These are phyloP conservation scores for Gossypium bickii DNA, from an alignment of 345 rosid species.

Conservation along the genomic window DNA sequence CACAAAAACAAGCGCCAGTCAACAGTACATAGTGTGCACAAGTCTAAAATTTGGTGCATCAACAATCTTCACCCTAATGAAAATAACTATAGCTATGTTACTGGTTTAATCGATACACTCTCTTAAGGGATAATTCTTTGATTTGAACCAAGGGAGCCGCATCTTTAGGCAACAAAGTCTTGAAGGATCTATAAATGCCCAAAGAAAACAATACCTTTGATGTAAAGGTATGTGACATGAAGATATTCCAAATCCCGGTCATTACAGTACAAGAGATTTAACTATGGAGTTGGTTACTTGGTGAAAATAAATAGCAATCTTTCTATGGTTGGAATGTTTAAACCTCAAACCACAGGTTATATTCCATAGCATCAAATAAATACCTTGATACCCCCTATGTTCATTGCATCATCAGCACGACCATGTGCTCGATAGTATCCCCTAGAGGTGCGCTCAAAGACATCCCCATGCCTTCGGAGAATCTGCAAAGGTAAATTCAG, in stretches of 20 bases:
- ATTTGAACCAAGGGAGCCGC: too few relatives aligned
- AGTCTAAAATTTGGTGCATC: too few relatives aligned
- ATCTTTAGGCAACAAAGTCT: too few relatives aligned
- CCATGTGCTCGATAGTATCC: constrained; percentile 96
- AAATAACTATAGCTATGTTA: too few relatives aligned
- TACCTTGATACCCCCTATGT: constrained; percentile 98
- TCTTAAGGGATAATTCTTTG: too few relatives aligned
- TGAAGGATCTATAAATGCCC: neutral
- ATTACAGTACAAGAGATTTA: neutral
- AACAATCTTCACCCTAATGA: too few relatives aligned
- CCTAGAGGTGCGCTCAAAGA: constrained; percentile 69
- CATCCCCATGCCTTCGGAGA: constrained; percentile 92
- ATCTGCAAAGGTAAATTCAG: constrained; percentile 37
- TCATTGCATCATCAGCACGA: constrained; percentile 96
- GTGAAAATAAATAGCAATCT: constrained; percentile 1
- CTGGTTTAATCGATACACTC: neutral
- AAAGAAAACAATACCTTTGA: neutral
- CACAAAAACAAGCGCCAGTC: too few relatives aligned
- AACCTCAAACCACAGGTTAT: neutral
- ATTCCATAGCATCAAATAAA: constrained; percentile 5
- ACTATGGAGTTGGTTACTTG: neutral
- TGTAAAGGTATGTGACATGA: neutral
- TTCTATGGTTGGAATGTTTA: neutral
- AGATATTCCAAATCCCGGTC: neutral
- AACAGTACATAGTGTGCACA: too few relatives aligned